Conservation (phyloP, 495 filamentous ascomycete genomes). For the Xylaria palmicola region DNA sequence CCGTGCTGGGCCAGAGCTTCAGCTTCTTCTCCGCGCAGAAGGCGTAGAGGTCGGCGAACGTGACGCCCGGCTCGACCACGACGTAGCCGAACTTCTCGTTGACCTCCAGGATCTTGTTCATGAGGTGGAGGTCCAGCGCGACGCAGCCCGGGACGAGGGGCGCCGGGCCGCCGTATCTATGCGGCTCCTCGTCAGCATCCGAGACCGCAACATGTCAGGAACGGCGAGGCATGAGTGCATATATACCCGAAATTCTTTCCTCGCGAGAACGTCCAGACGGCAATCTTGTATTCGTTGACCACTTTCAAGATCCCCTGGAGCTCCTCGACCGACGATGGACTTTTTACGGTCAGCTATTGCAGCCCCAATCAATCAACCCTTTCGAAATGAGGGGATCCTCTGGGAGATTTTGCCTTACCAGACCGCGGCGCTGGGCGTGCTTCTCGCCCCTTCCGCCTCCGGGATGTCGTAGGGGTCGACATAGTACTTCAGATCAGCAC, state of each 20-base stretch:
- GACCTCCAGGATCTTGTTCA: slow-evolving; percentile 57
- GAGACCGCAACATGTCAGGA: background rate
- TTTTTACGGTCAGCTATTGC: slow-evolving; percentile 8
- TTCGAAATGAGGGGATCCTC: too few species aligned
- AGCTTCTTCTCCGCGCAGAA: slow-evolving; percentile 49
- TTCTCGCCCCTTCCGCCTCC: slow-evolving; percentile 31
- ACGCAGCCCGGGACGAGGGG: slow-evolving; percentile 53
- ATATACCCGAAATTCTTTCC: slow-evolving; percentile 50
- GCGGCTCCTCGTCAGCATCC: slow-evolving; percentile 11
- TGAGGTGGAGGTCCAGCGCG: slow-evolving; percentile 54
- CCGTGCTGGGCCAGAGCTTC: slow-evolving; percentile 54
- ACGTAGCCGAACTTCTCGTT: slow-evolving; percentile 53
- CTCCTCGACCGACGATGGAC: slow-evolving; percentile 39
- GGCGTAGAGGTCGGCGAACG: slow-evolving; percentile 53
- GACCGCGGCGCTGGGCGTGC: slow-evolving; percentile 44
- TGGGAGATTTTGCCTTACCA: slow-evolving; percentile 27
- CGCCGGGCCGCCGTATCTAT: slow-evolving; percentile 57
- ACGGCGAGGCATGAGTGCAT: background rate
- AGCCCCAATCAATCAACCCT: too few species aligned
- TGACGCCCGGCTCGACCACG: slow-evolving; percentile 57
- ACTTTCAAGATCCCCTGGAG: slow-evolving; percentile 41
- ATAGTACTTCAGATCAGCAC: slow-evolving; percentile 40
- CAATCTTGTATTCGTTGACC: slow-evolving; percentile 47
- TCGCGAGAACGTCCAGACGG: slow-evolving; percentile 51
- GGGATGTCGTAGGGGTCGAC: slow-evolving; percentile 46